A percentile compares a stretch with the other conserved stretches of the same genome.
phyloP scores from a whole-genome alignment of 2,329 filamentous ascomycete genomes.

The Blastomyces parvus region DNA sequence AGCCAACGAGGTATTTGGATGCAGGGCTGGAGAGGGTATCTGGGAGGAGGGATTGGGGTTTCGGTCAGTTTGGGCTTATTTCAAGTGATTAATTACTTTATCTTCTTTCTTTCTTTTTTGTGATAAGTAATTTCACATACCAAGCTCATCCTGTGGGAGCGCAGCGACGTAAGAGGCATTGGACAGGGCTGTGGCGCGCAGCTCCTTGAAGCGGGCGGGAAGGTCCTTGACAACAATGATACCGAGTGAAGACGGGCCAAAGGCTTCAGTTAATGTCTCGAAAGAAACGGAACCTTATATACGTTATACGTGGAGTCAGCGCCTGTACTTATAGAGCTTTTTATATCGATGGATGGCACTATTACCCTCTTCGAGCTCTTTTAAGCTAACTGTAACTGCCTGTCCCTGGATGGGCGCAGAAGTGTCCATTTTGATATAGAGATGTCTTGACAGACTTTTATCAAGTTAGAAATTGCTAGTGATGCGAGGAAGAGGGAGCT shows the following conservation, averaged over 20 bases:
- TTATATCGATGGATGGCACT: too few relatives aligned
- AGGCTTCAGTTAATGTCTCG: constrained; percentile 52
- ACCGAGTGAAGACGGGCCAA: constrained; percentile 80
- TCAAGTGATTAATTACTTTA: background rate
- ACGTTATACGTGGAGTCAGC: constrained; percentile 2
- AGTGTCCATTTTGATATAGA: constrained; percentile 4
- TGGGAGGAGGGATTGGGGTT: constrained; percentile 12
- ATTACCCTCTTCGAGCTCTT: constrained; percentile 41
- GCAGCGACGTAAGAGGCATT: constrained; percentile 86
- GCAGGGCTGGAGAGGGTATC: constrained; percentile 35
- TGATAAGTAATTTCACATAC: constrained; percentile 34
- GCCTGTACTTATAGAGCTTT: too few relatives aligned
- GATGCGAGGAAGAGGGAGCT: too few relatives aligned
- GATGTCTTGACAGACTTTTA: too few relatives aligned
- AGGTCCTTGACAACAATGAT: constrained; percentile 91
- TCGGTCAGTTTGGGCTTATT: background rate
- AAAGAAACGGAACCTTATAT: constrained; percentile 33
- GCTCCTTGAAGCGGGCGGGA: constrained; percentile 57
- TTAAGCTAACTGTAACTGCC: constrained; percentile 41
- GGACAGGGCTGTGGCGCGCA: constrained; percentile 67
- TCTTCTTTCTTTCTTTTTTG: background rate
- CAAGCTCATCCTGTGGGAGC: constrained; percentile 60
- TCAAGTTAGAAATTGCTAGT: background rate
- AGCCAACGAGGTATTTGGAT: constrained; percentile 54
- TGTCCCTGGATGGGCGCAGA: constrained; percentile 20